Evolutionary conservation across 2,329 filamentous ascomycete species (phyloP), one percentile per base, ranked within the genome.

Genomic region (Raffaelea albimanens): DNA sequence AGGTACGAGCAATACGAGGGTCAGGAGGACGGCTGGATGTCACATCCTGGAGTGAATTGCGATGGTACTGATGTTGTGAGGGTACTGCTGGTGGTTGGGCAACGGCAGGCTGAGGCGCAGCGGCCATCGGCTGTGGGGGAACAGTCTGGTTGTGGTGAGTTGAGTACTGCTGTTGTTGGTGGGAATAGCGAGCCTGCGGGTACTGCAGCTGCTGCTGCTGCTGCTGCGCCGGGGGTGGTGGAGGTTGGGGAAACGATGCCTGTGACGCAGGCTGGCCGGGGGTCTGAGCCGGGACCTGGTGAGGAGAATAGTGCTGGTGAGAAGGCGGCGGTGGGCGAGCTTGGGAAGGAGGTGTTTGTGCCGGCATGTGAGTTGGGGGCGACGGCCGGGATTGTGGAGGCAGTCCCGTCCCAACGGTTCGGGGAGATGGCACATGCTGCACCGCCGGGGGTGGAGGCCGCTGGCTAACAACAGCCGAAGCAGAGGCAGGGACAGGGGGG

Each of bases 1-100:
- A 31, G 18, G 57, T 53, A 20, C 55, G 56, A 4, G 41, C 31
- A 1, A 45, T 46, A 4, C 44, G 40, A 2, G 50, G 49, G 13
- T 48, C 46, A 2, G 45, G 47, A 16, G 50, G 49, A 2, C 51
- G 46, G 9, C 39, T 38, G 5, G 38, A n/a, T 14, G 16, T 11
- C 10, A 34, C 18, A 22, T 43, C n/a, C 11, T n/a, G 40, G 21
- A 29, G 25, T 29, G 25, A 29, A 29, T 29, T 7, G 7, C 25
- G 25, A 13, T 29, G 25, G 25, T 29, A 29, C 7, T 7, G 13
- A 29, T 29, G 7, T 13, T 13, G 25, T 29, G 25, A 13, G 13
- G 25, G 7, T 13, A 29, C 25, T 13, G 25, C 25, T 29, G 25
- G 25, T 29, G 25, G 25, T 13, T 7, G 25, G 22, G 41, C 7